Base-by-base conservation (phyloP, 345 rosid species). In the Eucalyptus polybractea region DNA sequence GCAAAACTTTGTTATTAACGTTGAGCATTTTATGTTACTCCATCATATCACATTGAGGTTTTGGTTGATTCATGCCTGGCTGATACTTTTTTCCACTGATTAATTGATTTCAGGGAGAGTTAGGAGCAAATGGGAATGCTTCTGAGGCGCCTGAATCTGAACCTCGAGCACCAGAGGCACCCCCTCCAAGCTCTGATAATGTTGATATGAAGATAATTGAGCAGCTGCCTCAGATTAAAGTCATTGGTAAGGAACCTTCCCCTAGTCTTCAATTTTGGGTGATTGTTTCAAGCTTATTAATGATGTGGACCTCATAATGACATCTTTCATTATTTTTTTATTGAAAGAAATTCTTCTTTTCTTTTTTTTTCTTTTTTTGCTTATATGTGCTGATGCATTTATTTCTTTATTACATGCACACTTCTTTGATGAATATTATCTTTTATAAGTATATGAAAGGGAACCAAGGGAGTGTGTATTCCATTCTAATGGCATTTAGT, bases 101-200 rank as follows among this genome's bases (percentile, higher is more conserved):
- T 89, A 86, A 50, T 22, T 94, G 87, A 50, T 92, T 88, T 87
- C 93, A 94, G 94, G 96, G 94, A 86, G 95, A 93, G 27, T 85
- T 51, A 37, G 91, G 90, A 72, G 19, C 91, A 29, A 91, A 87
- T 90, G 95, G 89, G 76, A 60, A 69, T 47, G 17, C 94, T 53
- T 88, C 45, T 89, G 98, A 97, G 92, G 98, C 92, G 69, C 92
- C 93, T 87, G 96, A 93, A 88, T 88, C 88, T 81, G 97, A 90
- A 83, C 87, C 83, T 86, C 94, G 90, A 86, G 92, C 86, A 80
- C 87, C 92, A 15, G 92, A 92, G 50, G 80, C 90, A 60, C 88
- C 90, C 45, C 91, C 83, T 91, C 91, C 88, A 45, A 87, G 92
- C 91, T 89, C 93, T 50, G 19, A 90, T 3, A 95, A 91, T 50